A percentile compares a stretch with the other conserved stretches of the same genome.
These are phyloP conservation scores for Naganishia kalamii DNA, from an alignment of 768 basidiomycete genomes.

Conservation along the genomic window DNA sequence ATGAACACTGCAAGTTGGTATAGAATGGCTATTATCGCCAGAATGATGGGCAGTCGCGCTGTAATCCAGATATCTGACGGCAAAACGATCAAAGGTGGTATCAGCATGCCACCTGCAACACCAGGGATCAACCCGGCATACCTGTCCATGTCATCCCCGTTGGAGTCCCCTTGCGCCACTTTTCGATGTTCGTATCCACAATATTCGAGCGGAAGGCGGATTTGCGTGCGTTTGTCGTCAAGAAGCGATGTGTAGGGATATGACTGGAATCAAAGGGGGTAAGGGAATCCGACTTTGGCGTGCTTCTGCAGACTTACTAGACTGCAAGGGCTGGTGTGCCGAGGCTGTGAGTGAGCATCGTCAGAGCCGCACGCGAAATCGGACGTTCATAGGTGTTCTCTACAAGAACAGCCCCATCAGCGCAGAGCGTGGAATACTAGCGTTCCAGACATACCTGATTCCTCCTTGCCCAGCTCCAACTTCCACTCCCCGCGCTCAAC, in stretches of 20 bases:
- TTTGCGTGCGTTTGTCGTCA: slow-evolving; percentile 34
- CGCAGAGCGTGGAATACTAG: neutral
- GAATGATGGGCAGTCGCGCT: slow-evolving; percentile 27
- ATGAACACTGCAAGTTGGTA: slow-evolving; percentile 32
- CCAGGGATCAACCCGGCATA: neutral
- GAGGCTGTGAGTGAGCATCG: slow-evolving; percentile 33
- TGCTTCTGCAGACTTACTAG: slow-evolving; percentile 29
- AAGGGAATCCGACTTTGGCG: neutral
- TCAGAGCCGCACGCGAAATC: slow-evolving; percentile 41
- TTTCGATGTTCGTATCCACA: slow-evolving; percentile 34
- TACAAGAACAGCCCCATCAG: neutral
- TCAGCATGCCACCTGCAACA: neutral
- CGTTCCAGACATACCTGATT: slow-evolving; percentile 29
- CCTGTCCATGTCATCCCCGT: slow-evolving; percentile 19
- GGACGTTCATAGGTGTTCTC: slow-evolving; percentile 38
- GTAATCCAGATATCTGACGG: slow-evolving; percentile 26
- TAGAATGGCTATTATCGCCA: slow-evolving; percentile 29
- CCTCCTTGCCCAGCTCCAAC: slow-evolving; percentile 36
- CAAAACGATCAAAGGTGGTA: neutral
- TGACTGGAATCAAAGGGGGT: slow-evolving; percentile 29
- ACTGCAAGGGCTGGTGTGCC: slow-evolving; percentile 38
- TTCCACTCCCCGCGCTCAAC: slow-evolving; percentile 38
- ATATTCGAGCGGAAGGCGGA: slow-evolving; percentile 30
- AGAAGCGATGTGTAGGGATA: slow-evolving; percentile 37
- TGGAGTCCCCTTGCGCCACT: slow-evolving; percentile 35